A percentile compares a stretch with the other conserved stretches of the same genome.
Conservation (phyloP, 2,329 filamentous ascomycete species). For the Penicillium crustosum region DNA sequence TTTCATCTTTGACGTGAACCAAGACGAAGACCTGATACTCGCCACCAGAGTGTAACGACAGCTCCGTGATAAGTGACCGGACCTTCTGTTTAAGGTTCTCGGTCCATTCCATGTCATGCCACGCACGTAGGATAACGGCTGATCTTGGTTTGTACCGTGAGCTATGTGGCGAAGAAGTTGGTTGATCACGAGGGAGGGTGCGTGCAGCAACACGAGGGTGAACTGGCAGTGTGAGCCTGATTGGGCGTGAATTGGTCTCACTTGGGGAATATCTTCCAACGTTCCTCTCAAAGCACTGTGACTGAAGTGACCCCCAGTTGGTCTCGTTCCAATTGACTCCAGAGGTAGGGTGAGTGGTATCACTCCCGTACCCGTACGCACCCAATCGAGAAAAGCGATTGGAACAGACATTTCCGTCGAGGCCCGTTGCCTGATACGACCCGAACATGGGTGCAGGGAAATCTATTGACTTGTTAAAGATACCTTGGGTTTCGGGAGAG, state of each 20-base stretch:
- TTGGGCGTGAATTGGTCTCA: constrained; percentile 52
- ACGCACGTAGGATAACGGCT: constrained; percentile 2
- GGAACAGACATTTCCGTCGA: constrained; percentile 64
- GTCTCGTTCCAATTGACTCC: constrained; percentile 57
- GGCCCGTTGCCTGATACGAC: constrained; percentile 57
- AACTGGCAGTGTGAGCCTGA: background rate
- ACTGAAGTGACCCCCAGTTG: constrained; percentile 69
- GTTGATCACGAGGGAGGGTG: background rate
- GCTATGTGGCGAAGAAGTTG: constrained; percentile 27
- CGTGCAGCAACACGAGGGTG: background rate
- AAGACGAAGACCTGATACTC: constrained; percentile 1
- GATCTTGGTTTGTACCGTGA: background rate
- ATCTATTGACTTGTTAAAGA: constrained; percentile 26
- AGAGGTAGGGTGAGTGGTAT: constrained; percentile 15
- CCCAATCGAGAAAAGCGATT: constrained; percentile 68
- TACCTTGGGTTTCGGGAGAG: too few species aligned
- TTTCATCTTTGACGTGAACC: background rate
- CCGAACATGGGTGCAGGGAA: constrained; percentile 64
- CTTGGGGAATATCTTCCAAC: constrained; percentile 27
- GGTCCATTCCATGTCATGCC: background rate
- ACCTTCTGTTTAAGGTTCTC: background rate
- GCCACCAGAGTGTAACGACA: background rate
- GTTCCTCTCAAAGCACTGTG: constrained; percentile 64
- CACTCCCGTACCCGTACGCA: constrained; percentile 43
- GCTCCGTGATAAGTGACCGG: background rate